phyloP scores from a whole-genome alignment of 108 stramenopile species.

The Cyclostephanos invisitatus region DNA sequence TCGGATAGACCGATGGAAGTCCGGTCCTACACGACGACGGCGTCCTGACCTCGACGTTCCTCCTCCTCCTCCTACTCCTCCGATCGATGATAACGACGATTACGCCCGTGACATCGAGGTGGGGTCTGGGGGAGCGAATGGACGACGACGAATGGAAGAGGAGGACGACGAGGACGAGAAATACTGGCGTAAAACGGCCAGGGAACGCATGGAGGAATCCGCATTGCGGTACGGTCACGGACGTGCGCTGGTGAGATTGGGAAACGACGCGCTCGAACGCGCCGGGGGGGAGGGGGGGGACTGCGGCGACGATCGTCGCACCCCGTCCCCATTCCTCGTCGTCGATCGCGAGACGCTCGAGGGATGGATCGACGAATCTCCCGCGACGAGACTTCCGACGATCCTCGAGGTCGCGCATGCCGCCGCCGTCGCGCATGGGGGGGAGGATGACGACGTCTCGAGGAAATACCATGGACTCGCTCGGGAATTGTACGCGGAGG shows the following conservation, averaged over 20 bases:
- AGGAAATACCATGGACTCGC: conserved; percentile 30
- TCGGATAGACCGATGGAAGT: conserved; percentile 13
- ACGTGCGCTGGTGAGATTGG: conserved; percentile 62
- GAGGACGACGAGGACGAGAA: conserved; percentile 13
- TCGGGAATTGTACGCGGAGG: conserved; percentile 52
- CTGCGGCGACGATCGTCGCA: not conserved
- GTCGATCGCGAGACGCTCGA: conserved; percentile 25
- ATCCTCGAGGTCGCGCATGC: conserved; percentile 8
- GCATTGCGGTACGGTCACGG: conserved; percentile 62
- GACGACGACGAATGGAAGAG: not conserved
- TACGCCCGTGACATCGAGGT: not conserved
- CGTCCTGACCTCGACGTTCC: too few species aligned
- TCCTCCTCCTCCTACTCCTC: too few species aligned
- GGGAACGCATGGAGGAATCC: conserved; percentile 54
- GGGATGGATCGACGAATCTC: conserved; percentile 39
- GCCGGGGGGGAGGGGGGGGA: conserved; percentile 10
- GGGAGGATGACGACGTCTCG: not conserved
- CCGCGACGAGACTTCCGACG: conserved; percentile 8
- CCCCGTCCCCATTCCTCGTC: not conserved
- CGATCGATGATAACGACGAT: conserved; percentile 2
- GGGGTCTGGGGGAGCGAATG: not conserved
- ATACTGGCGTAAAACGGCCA: conserved; percentile 41
- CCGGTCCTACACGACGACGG: too few species aligned
- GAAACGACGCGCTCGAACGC: conserved; percentile 57
- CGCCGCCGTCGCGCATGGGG: not conserved